phyloP scores from a whole-genome alignment of 306 rosid species.

The Cucurbita ficifolia region DNA sequence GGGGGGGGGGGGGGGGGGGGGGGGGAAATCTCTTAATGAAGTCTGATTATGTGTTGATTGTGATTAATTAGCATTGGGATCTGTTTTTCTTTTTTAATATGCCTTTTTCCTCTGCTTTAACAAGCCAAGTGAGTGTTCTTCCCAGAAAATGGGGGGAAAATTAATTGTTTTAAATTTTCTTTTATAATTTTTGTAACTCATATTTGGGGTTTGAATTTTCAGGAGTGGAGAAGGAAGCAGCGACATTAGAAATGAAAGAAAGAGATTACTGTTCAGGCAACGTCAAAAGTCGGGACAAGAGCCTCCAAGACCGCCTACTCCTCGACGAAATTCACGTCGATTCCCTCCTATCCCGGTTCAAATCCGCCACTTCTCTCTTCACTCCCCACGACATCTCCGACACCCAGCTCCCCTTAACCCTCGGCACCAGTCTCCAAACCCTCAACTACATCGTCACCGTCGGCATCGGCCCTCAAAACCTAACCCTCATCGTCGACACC shows the following conservation, averaged over 20 bases:
- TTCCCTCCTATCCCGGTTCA: slow-evolving; percentile 29
- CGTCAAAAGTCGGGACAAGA: slow-evolving; percentile 21
- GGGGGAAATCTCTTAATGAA: too few species aligned
- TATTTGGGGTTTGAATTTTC: neutral
- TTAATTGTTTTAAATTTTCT: too few species aligned
- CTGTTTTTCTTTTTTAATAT: slow-evolving; percentile 3
- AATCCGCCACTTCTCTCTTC: slow-evolving; percentile 13
- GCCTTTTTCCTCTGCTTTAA: too few species aligned
- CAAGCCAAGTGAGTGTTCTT: too few species aligned
- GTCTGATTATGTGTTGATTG: neutral
- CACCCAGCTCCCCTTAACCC: slow-evolving; percentile 50
- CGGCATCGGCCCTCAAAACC: slow-evolving; percentile 35
- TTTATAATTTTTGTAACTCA: too few species aligned
- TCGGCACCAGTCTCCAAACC: slow-evolving; percentile 46
- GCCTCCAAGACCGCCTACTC: slow-evolving; percentile 25
- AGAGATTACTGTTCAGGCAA: slow-evolving; percentile 40
- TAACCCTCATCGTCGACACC: slow-evolving; percentile 70
- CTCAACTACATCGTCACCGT: slow-evolving; percentile 67
- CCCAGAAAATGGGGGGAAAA: too few species aligned
- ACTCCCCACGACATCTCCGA: slow-evolving; percentile 22
- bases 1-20: too few species aligned
- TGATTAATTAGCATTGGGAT: slow-evolving; percentile 20
- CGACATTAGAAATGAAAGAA: slow-evolving; percentile 61
- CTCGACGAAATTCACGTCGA: slow-evolving; percentile 36
- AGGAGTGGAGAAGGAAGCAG: slow-evolving; percentile 30